Evolutionary conservation across 2,329 filamentous ascomycete species (phyloP).

Genomic region (Penicillium griseofulvum): DNA sequence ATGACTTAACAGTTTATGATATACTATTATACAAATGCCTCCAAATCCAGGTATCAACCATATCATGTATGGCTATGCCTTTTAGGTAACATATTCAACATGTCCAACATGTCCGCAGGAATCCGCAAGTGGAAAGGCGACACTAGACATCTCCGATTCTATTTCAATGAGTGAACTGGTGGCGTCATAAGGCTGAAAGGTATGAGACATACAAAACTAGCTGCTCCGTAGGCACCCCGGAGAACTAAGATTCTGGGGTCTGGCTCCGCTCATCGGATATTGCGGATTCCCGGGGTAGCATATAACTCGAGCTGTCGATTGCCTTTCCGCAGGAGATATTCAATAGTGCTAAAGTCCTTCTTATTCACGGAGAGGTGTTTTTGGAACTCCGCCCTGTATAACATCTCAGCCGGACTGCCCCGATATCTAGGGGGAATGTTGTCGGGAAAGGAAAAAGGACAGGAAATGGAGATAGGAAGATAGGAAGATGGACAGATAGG

Average conservation of each 20-base stretch:
- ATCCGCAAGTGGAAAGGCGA: not conserved
- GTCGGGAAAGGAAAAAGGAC: conserved; percentile 6
- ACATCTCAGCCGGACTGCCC: conserved; percentile 16
- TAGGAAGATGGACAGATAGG: not conserved
- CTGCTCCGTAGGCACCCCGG: too few species aligned
- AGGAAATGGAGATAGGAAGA: not conserved
- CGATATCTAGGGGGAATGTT: conserved; percentile 2
- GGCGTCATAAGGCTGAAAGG: not conserved
- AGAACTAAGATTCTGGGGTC: not conserved
- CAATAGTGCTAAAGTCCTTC: conserved; percentile 81
- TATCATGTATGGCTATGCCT: not conserved
- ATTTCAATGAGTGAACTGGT: not conserved
- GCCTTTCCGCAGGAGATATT: conserved; percentile 80
- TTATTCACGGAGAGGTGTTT: conserved; percentile 68
- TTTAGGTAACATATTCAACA: not conserved
- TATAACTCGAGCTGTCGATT: conserved; percentile 78
- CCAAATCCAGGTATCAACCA: not conserved
- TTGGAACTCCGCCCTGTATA: conserved; percentile 68
- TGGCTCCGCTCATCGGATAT: conserved; percentile 52
- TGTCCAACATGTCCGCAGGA: not conserved
- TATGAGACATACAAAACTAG: not conserved
- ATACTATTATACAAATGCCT: not conserved
- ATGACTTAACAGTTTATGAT: not conserved
- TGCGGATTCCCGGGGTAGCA: conserved; percentile 74
- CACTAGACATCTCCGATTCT: not conserved